Conservation (phyloP, 2,329 filamentous ascomycete genomes). For the Cladophialophora psammophila region DNA sequence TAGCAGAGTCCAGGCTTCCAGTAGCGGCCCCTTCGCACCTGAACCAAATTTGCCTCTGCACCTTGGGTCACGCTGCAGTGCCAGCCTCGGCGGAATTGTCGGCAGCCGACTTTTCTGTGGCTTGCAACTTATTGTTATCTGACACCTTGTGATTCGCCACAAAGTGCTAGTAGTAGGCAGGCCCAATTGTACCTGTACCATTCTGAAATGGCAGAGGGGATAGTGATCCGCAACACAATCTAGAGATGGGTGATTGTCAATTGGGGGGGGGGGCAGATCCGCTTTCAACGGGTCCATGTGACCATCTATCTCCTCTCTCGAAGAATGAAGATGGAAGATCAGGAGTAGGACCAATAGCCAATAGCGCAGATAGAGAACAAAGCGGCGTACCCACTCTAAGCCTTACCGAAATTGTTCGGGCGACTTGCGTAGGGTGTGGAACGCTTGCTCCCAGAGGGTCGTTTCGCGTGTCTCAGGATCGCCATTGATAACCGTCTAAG, state of each 20-base stretch:
- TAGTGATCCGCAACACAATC: slow-evolving; percentile 30
- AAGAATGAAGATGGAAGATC: slow-evolving; percentile 26
- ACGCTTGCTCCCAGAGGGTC: slow-evolving; percentile 3
- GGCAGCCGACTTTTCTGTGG: slow-evolving; percentile 35
- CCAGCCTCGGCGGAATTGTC: slow-evolving; percentile 37
- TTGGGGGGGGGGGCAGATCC: slow-evolving; percentile 10
- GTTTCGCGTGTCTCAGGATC: slow-evolving; percentile 35
- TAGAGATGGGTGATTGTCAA: slow-evolving; percentile 22
- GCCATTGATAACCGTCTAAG: slow-evolving; percentile 30
- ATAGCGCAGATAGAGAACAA: slow-evolving; percentile 23
- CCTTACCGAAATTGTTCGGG: slow-evolving; percentile 36
- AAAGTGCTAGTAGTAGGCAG: slow-evolving; percentile 26
- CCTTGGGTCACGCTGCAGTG: slow-evolving; percentile 24
- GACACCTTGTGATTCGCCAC: slow-evolving; percentile 34
- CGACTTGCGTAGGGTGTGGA: slow-evolving; percentile 9
- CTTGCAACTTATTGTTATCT: slow-evolving; percentile 29
- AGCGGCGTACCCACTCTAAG: slow-evolving; percentile 23
- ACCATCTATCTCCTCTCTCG: slow-evolving; percentile 19
- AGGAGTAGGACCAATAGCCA: slow-evolving; percentile 27
- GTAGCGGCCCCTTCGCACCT: slow-evolving; percentile 13
- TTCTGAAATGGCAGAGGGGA: slow-evolving; percentile 16
- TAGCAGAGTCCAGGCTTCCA: slow-evolving; percentile 10
- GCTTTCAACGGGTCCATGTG: slow-evolving; percentile 29
- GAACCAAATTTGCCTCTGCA: slow-evolving; percentile 32
- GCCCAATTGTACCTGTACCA: slow-evolving; percentile 33